Conservation (phyloP, 208 protist genomes). For the Leishmania turanica region DNA sequence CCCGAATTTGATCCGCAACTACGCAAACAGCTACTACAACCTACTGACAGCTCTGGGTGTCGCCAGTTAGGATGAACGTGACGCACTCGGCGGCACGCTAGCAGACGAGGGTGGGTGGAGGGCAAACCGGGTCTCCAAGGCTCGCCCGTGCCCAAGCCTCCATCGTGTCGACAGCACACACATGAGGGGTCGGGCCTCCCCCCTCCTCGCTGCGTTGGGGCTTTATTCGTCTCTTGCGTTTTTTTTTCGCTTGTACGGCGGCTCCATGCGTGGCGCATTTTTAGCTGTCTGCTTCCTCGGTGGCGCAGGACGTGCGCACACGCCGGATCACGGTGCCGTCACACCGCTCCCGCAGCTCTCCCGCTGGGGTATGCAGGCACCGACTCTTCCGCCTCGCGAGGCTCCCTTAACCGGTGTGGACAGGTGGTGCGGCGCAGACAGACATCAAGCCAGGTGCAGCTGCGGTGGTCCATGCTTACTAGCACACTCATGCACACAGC, state of each 20-base stretch:
- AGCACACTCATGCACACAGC: not conserved
- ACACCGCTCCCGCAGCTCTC: not conserved
- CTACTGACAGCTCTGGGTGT: conserved; percentile 21
- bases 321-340: not conserved
- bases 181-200: not conserved
- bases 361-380: not conserved
- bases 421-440: not conserved
- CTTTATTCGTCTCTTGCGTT: not conserved
- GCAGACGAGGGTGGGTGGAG: not conserved
- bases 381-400: not conserved
- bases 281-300: not conserved
- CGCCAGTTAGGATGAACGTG: not conserved
- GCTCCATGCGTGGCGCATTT: not conserved
- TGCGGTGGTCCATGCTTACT: not conserved
- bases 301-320: not conserved
- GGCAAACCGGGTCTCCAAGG: not conserved
- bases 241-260: not conserved
- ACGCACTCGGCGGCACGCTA: not conserved
- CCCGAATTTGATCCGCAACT: conserved; percentile 13
- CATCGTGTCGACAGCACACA: not conserved
- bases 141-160: not conserved
- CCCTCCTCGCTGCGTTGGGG: not conserved
- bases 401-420: not conserved
- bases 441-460: not conserved
- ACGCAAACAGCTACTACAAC: conserved; percentile 34